Evolutionary conservation across 1,284 basidiomycete genomes (phyloP), one percentile per base, ranked within the genome.

Genomic region (Somion occarium): DNA sequence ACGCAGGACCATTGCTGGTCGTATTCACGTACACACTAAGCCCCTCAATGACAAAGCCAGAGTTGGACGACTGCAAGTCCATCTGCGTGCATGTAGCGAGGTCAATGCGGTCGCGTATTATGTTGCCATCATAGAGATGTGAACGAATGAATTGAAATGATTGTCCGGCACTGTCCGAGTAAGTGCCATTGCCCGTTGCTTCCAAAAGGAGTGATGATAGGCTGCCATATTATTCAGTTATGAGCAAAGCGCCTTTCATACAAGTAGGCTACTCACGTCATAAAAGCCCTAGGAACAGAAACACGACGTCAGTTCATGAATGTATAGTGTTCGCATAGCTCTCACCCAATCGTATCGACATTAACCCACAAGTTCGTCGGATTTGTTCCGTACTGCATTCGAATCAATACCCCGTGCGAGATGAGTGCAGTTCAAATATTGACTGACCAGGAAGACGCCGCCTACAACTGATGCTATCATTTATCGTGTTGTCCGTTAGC

Each of bases 321-420:
- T 11, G 22, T 5, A 38, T 13, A 53, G 19, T 27, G 12, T n/a
- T 22, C 27, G 37, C 12, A 19, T 9, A 23, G 48, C 38, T 15
- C 39, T 41, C 44, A 53, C 51, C 24, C 51, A 13, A 53, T 26
- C 7, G 51, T 53, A 19, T 42, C 46, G 5, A 27, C 48, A 39
- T 53, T 44, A 2, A 53, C 51, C 15, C 27, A 38, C 20, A 46
- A 42, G 22, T 49, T 42, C 22, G n/a, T 19, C 15, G 49, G 25
- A 30, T 43, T 11, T 37, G 11, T 38, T 42, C 20, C 39, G 7
- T 7, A 42, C n/a, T 22, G 19, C 27, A n/a, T n/a, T n/a, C n/a
- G n/a, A n/a, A n/a, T n/a, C n/a, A n/a, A n/a, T 15, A 23, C 26
- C 24, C 19, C 30, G 45, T 22, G 20, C 2, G 2, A 1, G 5